Evolutionary conservation across 2,329 filamentous ascomycete genomes (phyloP).

Genomic region (Didymella lethalis): DNA sequence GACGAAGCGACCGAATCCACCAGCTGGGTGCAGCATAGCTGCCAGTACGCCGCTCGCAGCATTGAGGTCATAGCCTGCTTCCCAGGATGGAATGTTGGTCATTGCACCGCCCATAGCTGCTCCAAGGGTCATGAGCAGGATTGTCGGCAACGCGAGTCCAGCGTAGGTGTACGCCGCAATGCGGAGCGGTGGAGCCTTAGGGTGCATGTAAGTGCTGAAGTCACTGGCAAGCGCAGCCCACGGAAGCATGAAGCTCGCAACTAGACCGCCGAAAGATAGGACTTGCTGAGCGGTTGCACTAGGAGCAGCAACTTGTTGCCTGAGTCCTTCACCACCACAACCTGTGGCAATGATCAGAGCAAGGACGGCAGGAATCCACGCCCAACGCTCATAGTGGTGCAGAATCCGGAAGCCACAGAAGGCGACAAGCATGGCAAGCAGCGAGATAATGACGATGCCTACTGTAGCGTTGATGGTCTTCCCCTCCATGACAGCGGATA

Average conservation of each 20-base stretch:
- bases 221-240: constrained; percentile 68
- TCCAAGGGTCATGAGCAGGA: constrained; percentile 68
- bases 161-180: constrained; percentile 66
- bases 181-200: constrained; percentile 59
- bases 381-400: constrained; percentile 66
- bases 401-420: constrained; percentile 66
- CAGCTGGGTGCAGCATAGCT: constrained; percentile 65
- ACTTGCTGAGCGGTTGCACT: constrained; percentile 57
- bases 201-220: constrained; percentile 68
- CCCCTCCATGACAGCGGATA: constrained; percentile 46
- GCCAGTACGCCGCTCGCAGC: constrained; percentile 67
- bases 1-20: constrained; percentile 69
- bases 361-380: constrained; percentile 64
- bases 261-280: constrained; percentile 66
- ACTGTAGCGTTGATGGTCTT: constrained; percentile 60
- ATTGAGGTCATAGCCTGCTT: constrained; percentile 61
- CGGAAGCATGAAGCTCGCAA: constrained; percentile 70
- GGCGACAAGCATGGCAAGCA: constrained; percentile 66
- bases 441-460: constrained; percentile 68
- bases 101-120: constrained; percentile 70
- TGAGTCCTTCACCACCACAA: constrained; percentile 61
- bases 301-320: constrained; percentile 57
- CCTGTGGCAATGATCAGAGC: constrained; percentile 64
- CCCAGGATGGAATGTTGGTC: constrained; percentile 62
- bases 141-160: constrained; percentile 63